Evolutionary conservation across 805 yeast genomes (phyloP), one percentile per base, ranked within the genome.

Genomic region (Suhomyces prunicola): DNA sequence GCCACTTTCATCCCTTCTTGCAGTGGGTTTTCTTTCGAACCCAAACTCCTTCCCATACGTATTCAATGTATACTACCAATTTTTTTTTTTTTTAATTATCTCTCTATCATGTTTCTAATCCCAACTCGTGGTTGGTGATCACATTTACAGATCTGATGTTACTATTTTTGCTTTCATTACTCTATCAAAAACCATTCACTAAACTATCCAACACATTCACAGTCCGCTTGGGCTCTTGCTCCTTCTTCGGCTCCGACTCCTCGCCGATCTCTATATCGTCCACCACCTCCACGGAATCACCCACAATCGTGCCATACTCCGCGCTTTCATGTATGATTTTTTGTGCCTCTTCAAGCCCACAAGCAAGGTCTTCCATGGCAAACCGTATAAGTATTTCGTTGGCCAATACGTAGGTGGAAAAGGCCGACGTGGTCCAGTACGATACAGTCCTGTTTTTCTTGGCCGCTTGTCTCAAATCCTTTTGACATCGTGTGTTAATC

Each of bases 351-450:
- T 70, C 76, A 13, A 77, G 57, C n/a, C 66, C 60, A 3, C 64
- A 47, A 1, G 59, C 51, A 65, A 74, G 58, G 55, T 84, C 86
- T 3, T 77, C 75, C 62, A 76, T 72, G 6, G 81, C 77, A 19
- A 85, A 59, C 29, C 83, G 67, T 6, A 82, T 67, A 4, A 84
- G 73, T 5, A 87, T 64, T 58, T 87, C 92, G 26, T 87, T 85
- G 6, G 88, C 84, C 23, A 87, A 64, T 1, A 86, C 84, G 59
- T 81, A 83, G 15, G 80, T 73, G 2, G 79, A 67, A 61, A 85
- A 87, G 50, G 80, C 79, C 22, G 76, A 74, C 1, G 72, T 59
- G 2, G 87, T 81, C 89, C 90, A 86, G 71, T 84, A 87, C 45
- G 71, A 67, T 6, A 86, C 65, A 1, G 84, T 81, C 19, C 71